These are phyloP conservation scores for Spathaspora hagerdaliae DNA, from an alignment of 805 yeast genomes.

Conservation along the genomic window DNA sequence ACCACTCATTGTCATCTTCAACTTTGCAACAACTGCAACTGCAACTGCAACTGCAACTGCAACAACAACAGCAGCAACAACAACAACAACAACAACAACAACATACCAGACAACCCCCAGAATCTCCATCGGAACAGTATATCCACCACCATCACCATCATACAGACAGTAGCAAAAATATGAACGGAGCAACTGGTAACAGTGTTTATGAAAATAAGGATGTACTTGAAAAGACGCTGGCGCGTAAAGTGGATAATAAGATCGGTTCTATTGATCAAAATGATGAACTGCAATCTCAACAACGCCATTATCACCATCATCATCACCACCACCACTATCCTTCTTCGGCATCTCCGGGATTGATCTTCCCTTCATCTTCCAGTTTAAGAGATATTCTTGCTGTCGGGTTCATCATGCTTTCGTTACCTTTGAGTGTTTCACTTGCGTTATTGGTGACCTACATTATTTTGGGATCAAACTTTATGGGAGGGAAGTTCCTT, in stretches of 20 bases:
- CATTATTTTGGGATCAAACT: conserved; percentile 24
- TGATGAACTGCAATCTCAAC: neutral
- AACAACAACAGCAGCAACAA: neutral
- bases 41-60: neutral
- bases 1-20: neutral
- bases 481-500: conserved; percentile 24
- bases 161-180: neutral
- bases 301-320: conserved; percentile 1
- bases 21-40: neutral
- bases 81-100: neutral
- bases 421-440: conserved; percentile 24
- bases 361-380: conserved; percentile 20
- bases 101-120: neutral
- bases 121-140: neutral
- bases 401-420: conserved; percentile 23
- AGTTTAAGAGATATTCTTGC: conserved; percentile 28
- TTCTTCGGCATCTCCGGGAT: neutral
- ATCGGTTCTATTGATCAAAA: too few species aligned
- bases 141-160: conserved; percentile 1
- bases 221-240: neutral
- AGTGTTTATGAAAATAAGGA: neutral
- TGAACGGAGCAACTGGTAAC: neutral
- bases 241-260: neutral
- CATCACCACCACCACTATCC: conserved; percentile 4
- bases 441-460: conserved; percentile 19